Evolutionary conservation across 2,329 filamentous ascomycete species (phyloP), one percentile per base, ranked within the genome.

Genomic region (Cryphonectria nitschkei): DNA sequence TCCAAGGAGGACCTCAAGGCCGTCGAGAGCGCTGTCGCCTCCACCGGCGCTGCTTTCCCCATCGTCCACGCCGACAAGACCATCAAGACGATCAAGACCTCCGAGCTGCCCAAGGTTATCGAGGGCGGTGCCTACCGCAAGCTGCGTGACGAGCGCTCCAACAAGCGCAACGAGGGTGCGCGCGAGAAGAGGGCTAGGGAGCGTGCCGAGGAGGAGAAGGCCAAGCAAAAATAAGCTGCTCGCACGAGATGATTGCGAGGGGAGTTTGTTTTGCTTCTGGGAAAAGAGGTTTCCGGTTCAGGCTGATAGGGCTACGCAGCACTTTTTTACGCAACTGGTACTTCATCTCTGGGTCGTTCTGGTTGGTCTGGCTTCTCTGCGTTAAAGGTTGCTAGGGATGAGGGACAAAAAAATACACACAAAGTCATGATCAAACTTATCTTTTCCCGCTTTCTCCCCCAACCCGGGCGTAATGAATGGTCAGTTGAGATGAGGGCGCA

Each of bases 161-260:
- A 97, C 81, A 90, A 92, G 80, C 92, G 95, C 83, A 87, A 92
- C 80, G 84, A 88, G 76, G 96, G 96, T 85, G 88, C 88, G 81
- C 91, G 94, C 83, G 95, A 97, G 89, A 98, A 98, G 94, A 92
- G 96, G 81, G 91, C 88, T 79, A 93, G 92, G 89, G 93, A 93
- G 80, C 95, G 92, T 88, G 92, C 91, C 79, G 93, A 95, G 82
- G 93, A 92, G 81, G 92, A 92, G 82, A 87, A 87, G 81, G 89
- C 90, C 84, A 95, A 95, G 92, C 72, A 73, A 67, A 95, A 96
- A 91, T 95, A 94, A 86, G 82, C 79, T 52, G 63, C 29, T 26
- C 63, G 29, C 63, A 41, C 61, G 37, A 41, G 14, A 32, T 14
- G 43, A 46, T 52, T 32, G 39, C 52, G 63, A 65, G 29, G 58